Evolutionary conservation across 2,329 filamentous ascomycete species (phyloP).

Genomic region (Ceratocystis papillata): DNA sequence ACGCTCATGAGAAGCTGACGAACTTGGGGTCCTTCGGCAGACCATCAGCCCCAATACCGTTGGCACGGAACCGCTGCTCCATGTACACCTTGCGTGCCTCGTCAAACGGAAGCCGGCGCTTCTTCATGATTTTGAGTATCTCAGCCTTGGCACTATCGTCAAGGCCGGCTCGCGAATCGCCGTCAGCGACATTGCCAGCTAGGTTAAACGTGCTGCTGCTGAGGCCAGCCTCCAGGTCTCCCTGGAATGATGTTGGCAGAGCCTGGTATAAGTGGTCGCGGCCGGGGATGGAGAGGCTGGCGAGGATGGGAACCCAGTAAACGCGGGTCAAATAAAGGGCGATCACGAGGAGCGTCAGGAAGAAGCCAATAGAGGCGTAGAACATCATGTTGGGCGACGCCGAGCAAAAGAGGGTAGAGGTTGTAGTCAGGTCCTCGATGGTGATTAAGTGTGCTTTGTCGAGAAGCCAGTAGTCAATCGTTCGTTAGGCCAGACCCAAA

Average conservation of each 20-base stretch:
- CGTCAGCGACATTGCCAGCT: conserved; percentile 62
- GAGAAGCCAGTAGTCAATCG: no score
- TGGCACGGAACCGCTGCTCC: conserved; percentile 73
- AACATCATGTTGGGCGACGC: conserved; percentile 55
- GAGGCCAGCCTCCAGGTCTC: conserved; percentile 80
- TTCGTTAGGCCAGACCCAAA: no score
- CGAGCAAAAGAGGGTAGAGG: no score
- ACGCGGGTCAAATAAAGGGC: conserved; percentile 70
- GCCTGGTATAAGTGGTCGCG: conserved; percentile 61
- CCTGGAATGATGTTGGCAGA: conserved; percentile 65
- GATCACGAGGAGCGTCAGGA: conserved; percentile 60
- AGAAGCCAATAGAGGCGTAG: conserved; percentile 64
- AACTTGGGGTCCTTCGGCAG: conserved; percentile 86
- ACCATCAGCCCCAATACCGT: conserved; percentile 82
- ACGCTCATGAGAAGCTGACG: conserved; percentile 61
- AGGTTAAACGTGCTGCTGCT: conserved; percentile 77
- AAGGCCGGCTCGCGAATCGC: conserved; percentile 68
- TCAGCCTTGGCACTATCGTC: conserved; percentile 72
- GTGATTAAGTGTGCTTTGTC: no score
- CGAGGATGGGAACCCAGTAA: conserved; percentile 62
- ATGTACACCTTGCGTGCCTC: conserved; percentile 80
- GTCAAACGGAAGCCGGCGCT: conserved; percentile 70
- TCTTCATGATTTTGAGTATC: conserved; percentile 85
- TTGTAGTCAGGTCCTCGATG: no score
- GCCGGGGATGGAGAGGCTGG: conserved; percentile 44